phyloP scores from a whole-genome alignment of 768 basidiomycete species.

The Sistotremastrum niveocremeum region DNA sequence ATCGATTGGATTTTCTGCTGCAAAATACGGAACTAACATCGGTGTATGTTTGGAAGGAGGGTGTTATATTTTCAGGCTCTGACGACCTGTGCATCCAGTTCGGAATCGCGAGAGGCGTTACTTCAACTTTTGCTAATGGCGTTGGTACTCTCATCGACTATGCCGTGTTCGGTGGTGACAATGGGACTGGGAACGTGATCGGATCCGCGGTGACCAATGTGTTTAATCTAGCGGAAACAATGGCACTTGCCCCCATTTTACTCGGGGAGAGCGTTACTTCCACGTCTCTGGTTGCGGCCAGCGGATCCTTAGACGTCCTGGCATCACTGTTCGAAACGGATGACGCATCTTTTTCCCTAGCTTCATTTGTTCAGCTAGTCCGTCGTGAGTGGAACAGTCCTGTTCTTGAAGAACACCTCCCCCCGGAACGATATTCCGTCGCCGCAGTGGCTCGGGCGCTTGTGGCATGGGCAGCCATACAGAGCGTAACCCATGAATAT shows the following conservation, averaged over 20 bases:
- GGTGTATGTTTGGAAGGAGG: conserved; percentile 35
- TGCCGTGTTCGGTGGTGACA: conserved; percentile 48
- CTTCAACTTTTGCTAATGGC: conserved; percentile 41
- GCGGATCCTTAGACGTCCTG: conserved; percentile 62
- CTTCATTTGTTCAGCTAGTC: conserved; percentile 69
- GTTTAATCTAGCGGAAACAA: conserved; percentile 52
- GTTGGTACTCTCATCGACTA: conserved; percentile 51
- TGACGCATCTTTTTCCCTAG: conserved; percentile 71
- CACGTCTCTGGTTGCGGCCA: conserved; percentile 59
- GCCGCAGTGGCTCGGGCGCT: conserved; percentile 56
- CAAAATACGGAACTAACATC: conserved; percentile 51
- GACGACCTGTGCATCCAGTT: conserved; percentile 33
- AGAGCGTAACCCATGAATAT: conserved; percentile 71
- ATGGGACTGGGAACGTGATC: conserved; percentile 43
- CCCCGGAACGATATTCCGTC: conserved; percentile 47
- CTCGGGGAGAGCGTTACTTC: conserved; percentile 66
- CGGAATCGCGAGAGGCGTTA: conserved; percentile 47
- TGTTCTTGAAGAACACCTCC: conserved; percentile 35
- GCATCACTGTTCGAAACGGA: conserved; percentile 60
- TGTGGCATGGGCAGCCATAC: conserved; percentile 68
- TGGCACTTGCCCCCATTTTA: conserved; percentile 63
- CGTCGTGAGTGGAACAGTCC: conserved; percentile 60
- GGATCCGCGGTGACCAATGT: conserved; percentile 46
- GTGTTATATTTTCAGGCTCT: conserved; percentile 1
- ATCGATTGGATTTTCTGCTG: conserved; percentile 52